Percentiles rank a stretch among this genome's conserved stretches.
Evolutionary conservation across 2,329 filamentous ascomycete species (phyloP).

Genomic region (Aspergillus carbonarius): DNA sequence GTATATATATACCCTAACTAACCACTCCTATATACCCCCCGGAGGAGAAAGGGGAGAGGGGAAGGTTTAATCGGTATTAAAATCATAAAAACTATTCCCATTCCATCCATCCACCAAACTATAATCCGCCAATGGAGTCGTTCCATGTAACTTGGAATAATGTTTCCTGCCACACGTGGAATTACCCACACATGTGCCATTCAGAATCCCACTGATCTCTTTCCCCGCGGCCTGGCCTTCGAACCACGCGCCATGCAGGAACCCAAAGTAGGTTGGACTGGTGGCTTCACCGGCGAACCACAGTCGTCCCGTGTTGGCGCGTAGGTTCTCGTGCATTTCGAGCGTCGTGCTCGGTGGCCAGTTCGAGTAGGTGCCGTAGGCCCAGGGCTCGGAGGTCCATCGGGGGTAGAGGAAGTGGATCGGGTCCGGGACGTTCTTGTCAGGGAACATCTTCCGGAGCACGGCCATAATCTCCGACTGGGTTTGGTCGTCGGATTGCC

Average conservation of each 20-base stretch:
- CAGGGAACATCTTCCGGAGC: slow-evolving; percentile 61
- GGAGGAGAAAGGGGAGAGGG: background rate
- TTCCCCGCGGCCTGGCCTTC: slow-evolving; percentile 50
- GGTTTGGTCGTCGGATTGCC: slow-evolving; percentile 59
- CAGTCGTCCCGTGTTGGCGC: slow-evolving; percentile 60
- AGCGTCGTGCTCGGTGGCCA: slow-evolving; percentile 65
- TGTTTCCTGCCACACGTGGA: slow-evolving; percentile 21
- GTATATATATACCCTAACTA: no score
- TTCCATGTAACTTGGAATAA: slow-evolving; percentile 26
- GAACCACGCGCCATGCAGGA: slow-evolving; percentile 62
- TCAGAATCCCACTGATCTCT: slow-evolving; percentile 25
- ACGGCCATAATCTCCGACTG: slow-evolving; percentile 58
- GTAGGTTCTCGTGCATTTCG: slow-evolving; percentile 65
- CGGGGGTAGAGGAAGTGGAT: slow-evolving; percentile 61
- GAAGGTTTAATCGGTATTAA: slow-evolving; percentile 12
- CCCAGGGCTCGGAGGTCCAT: slow-evolving; percentile 53
- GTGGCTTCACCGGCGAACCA: slow-evolving; percentile 67
- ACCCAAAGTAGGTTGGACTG: slow-evolving; percentile 63
- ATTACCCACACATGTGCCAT: slow-evolving; percentile 19
- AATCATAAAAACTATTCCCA: slow-evolving; percentile 28
- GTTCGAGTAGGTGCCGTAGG: slow-evolving; percentile 65
- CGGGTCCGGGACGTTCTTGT: slow-evolving; percentile 58
- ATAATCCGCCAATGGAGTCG: slow-evolving; percentile 27
- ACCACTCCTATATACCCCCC: no score
- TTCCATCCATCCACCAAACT: slow-evolving; percentile 29